A percentile compares a stretch with the other conserved stretches of the same genome.
These are phyloP conservation scores for Globisporangium spinosum DNA, from an alignment of 352 stramenopile species.

Conservation along the genomic window DNA sequence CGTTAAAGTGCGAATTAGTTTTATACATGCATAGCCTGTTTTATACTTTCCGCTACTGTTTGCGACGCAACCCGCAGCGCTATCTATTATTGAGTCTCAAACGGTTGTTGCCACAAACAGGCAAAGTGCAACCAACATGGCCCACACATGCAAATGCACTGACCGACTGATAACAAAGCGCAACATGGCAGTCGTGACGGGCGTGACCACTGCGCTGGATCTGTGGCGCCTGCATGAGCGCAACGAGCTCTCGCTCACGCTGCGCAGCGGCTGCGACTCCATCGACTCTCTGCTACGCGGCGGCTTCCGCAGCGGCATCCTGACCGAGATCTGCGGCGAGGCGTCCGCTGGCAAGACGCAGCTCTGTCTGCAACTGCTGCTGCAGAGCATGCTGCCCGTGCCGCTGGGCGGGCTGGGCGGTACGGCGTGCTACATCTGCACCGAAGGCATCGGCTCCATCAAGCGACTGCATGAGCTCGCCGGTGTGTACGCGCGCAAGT, in stretches of 20 bases:
- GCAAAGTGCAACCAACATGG: conserved; percentile 4
- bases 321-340: conserved; percentile 76
- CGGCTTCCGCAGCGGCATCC: conserved; percentile 59
- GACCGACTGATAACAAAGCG: background rate
- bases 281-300: conserved; percentile 57
- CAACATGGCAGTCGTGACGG: conserved; percentile 5
- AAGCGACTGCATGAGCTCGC: conserved; percentile 72
- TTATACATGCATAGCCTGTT: background rate
- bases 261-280: conserved; percentile 51
- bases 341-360: conserved; percentile 80
- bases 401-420: conserved; percentile 49
- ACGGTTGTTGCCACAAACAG: background rate
- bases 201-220: conserved; percentile 36
- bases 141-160: background rate
- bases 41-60: background rate
- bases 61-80: no score
- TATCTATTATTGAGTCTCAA: background rate
- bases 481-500: conserved; percentile 42
- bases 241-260: conserved; percentile 23
- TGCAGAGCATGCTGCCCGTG: conserved; percentile 55
- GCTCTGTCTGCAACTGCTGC: conserved; percentile 67
- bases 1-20: background rate
- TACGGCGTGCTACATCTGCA: conserved; percentile 79
- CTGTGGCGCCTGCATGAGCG: conserved; percentile 32
- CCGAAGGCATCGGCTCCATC: conserved; percentile 64